These are phyloP conservation scores for Liriodendron chinense DNA, from an alignment of 164 flowering plant species.

Conservation along the genomic window DNA sequence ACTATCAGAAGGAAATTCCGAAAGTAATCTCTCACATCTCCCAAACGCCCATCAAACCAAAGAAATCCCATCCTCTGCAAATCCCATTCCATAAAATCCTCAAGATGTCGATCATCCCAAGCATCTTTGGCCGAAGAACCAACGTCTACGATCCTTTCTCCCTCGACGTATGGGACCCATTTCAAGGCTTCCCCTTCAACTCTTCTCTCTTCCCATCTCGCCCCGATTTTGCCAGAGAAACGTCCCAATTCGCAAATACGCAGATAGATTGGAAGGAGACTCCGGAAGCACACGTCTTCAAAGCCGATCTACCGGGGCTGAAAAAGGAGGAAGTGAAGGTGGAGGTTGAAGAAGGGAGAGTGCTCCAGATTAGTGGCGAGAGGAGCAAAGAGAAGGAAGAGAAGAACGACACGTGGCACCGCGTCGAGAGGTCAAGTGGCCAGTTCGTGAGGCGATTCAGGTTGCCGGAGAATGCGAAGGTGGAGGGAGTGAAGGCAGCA, in stretches of 20 bases:
- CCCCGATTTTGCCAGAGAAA: conserved; percentile 12
- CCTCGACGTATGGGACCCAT: conserved; percentile 18
- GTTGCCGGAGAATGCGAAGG: conserved; percentile 37
- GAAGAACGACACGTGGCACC: conserved; percentile 31
- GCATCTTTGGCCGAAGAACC: conserved; percentile 14
- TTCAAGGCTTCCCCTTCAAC: conserved; percentile 11
- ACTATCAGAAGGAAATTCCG: no score
- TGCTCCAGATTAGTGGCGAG: conserved; percentile 38
- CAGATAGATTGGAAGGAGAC: conserved; percentile 43
- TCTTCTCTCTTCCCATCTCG: background rate
- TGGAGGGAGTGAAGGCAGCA: conserved; percentile 27
- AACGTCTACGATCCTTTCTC: conserved; percentile 16
- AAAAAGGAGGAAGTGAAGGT: conserved; percentile 41
- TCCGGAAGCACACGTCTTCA: conserved; percentile 39
- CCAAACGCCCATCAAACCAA: background rate
- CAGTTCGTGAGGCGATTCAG: conserved; percentile 33
- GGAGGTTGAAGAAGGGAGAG: conserved; percentile 39
- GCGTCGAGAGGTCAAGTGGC: conserved; percentile 36
- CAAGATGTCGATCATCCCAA: conserved; percentile 13
- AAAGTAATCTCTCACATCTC: background rate
- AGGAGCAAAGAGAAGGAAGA: conserved; percentile 31
- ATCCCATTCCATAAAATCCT: background rate
- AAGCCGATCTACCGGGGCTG: conserved; percentile 38
- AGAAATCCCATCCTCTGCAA: background rate
- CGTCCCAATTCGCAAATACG: conserved; percentile 18